These are phyloP conservation scores for Theobroma cacao DNA, from an alignment of 345 rosid genomes.

Conservation along the genomic window DNA sequence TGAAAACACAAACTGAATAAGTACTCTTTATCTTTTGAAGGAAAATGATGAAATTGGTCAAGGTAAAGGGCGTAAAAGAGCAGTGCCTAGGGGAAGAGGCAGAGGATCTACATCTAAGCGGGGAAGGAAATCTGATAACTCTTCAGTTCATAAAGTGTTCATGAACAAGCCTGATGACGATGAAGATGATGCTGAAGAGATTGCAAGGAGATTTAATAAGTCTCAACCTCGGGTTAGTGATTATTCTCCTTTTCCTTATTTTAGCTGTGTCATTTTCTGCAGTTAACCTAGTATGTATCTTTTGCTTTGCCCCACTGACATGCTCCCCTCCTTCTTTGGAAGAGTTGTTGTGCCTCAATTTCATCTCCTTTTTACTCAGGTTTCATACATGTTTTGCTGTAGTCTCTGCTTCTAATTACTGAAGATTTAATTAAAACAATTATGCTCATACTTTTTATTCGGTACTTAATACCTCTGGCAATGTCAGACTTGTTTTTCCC, in stretches of 20 bases:
- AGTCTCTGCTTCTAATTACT: neutral
- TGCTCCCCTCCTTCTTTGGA: neutral
- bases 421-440: no score
- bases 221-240: conserved; percentile 70
- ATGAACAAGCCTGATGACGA: conserved; percentile 67
- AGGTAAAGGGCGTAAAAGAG: conserved; percentile 74
- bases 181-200: conserved; percentile 49
- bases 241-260: neutral
- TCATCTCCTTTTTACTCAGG: neutral
- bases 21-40: conserved; percentile 26
- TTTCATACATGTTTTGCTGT: neutral
- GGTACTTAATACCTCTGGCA: neutral
- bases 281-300: neutral
- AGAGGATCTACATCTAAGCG: conserved; percentile 75
- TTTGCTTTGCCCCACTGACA: neutral
- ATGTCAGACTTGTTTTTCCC: neutral
- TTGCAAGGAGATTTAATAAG: conserved; percentile 48
- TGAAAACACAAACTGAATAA: neutral
- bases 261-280: neutral
- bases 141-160: conserved; percentile 55
- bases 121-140: conserved; percentile 63
- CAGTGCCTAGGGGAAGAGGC: conserved; percentile 61
- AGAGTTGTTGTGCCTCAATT: no score
- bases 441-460: no score
- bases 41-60: conserved; percentile 46